A percentile compares a stretch with the other conserved stretches of the same genome.
These are phyloP conservation scores for Gigaspora rosea DNA, from an alignment of 192 early-diverging fungal genomes.

Conservation along the genomic window DNA sequence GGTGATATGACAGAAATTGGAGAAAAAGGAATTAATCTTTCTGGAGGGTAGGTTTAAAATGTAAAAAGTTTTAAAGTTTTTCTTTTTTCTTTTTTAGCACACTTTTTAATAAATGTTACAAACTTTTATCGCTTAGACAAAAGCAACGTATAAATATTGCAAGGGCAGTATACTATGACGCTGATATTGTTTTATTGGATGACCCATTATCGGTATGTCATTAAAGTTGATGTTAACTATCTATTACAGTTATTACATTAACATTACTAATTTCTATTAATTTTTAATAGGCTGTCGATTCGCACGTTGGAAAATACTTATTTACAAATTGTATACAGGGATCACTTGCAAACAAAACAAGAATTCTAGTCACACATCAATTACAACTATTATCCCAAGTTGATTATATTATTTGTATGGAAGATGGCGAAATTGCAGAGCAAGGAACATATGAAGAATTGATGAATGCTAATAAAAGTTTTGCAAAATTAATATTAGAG, in stretches of 20 bases:
- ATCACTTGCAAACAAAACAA: slow-evolving; percentile 73
- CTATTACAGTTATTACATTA: no score
- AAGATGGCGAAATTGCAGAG: slow-evolving; percentile 39
- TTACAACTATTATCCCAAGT: slow-evolving; percentile 44
- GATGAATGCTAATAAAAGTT: not conserved
- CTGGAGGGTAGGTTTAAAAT: slow-evolving; percentile 84
- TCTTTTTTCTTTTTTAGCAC: slow-evolving; percentile 9
- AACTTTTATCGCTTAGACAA: no score
- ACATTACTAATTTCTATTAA: no score
- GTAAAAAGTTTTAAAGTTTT: slow-evolving; percentile 50
- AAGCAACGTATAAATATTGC: no score
- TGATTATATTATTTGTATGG: slow-evolving; percentile 19
- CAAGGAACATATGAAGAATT: slow-evolving; percentile 40
- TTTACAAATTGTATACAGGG: slow-evolving; percentile 72
- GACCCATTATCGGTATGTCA: slow-evolving; percentile 64
- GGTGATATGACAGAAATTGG: slow-evolving; percentile 94
- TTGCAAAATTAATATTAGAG: not conserved
- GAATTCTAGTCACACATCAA: slow-evolving; percentile 89
- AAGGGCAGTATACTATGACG: slow-evolving; percentile 76
- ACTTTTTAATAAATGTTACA: not conserved
- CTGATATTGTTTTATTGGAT: slow-evolving; percentile 72
- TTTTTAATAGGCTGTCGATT: slow-evolving; percentile 86
- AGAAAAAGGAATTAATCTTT: slow-evolving; percentile 82
- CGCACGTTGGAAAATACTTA: slow-evolving; percentile 87
- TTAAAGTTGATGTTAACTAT: no score